Evolutionary conservation across 129 eudicot species (phyloP), one percentile per base, ranked within the genome.

Genomic region (Saussurea involucrata): DNA sequence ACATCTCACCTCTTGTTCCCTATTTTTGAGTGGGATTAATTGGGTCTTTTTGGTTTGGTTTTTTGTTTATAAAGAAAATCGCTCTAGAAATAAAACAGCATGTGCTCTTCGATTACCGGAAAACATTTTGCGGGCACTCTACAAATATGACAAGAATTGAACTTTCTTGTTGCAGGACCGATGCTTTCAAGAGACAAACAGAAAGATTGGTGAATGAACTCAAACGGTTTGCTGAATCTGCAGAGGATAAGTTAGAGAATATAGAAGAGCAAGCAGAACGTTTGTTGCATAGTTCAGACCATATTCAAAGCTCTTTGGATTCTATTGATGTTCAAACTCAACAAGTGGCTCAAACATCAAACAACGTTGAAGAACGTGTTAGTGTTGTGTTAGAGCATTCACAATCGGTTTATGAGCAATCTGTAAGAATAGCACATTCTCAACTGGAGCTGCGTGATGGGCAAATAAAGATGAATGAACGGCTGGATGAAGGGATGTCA

Each of bases 141-240:
- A 7, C 61, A 69, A 29, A 63, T 20, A 11, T 24, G 21, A 34
- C 33, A 32, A 60, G 33, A 17, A 13, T 28, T 13, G 9, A 40
- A 10, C 18, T 72, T 61, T 29, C 22, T 58, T 57, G 58, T 75
- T 80, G 73, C 63, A 93, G 98, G 83, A 81, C 88, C 2, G 88
- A 88, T 67, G 95, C 95, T 15, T 93, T 93, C 78, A 93, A 83
- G 87, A 70, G 75, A 42, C 90, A 87, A 75, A 87, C 93, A 11
- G 95, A 93, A 86, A 82, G 88, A 69, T 68, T 90, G 70, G 97
- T 93, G 68, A 90, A 89, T 72, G 95, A 88, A 68, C 83, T 93
- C 0, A 88, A 88, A 79, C 71, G 22, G 22, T 69, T 95, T 6
- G 91, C 98, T 6, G 92, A 90, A 80, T 78, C 53, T 66, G 90